Evolutionary conservation across 164 flowering plant genomes (phyloP).

Genomic region (Stephania yunnanensis): DNA sequence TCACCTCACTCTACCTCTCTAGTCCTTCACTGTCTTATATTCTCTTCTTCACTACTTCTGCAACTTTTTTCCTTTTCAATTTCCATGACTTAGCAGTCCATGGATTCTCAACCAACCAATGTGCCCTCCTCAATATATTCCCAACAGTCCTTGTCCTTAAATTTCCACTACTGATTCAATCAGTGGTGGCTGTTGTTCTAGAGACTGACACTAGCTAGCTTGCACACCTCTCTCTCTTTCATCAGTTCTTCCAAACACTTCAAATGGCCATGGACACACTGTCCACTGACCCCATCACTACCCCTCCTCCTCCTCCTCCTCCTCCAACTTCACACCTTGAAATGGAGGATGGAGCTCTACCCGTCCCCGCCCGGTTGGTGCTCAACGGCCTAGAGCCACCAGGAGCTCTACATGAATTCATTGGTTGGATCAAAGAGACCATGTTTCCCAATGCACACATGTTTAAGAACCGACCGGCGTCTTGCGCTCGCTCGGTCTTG

Average conservation of each 20-base stretch:
- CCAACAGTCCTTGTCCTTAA: not conserved
- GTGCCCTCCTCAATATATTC: not conserved
- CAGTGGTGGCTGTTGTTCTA: not conserved
- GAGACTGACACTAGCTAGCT: not conserved
- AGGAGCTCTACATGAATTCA: constrained; percentile 28
- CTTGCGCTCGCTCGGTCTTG: constrained; percentile 21
- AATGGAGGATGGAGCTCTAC: constrained; percentile 1
- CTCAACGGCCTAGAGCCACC: constrained; percentile 58
- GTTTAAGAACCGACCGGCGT: constrained; percentile 11
- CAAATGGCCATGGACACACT: constrained; percentile 22
- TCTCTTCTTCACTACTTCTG: not conserved
- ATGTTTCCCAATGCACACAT: constrained; percentile 27
- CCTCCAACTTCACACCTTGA: constrained; percentile 12
- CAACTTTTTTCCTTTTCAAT: not conserved
- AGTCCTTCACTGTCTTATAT: not conserved
- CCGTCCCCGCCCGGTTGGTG: constrained; percentile 31
- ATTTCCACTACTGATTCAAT: not conserved
- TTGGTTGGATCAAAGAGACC: constrained; percentile 25
- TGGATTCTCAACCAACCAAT: not conserved
- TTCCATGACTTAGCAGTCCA: not conserved
- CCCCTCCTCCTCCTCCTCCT: too few species aligned
- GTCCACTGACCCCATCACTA: not conserved
- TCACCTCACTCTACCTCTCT: not conserved
- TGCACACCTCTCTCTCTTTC: not conserved
- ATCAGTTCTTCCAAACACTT: constrained; percentile 31